These are phyloP conservation scores for Panicum hallii DNA, from an alignment of 202 grass and related monocot species.

Conservation along the genomic window DNA sequence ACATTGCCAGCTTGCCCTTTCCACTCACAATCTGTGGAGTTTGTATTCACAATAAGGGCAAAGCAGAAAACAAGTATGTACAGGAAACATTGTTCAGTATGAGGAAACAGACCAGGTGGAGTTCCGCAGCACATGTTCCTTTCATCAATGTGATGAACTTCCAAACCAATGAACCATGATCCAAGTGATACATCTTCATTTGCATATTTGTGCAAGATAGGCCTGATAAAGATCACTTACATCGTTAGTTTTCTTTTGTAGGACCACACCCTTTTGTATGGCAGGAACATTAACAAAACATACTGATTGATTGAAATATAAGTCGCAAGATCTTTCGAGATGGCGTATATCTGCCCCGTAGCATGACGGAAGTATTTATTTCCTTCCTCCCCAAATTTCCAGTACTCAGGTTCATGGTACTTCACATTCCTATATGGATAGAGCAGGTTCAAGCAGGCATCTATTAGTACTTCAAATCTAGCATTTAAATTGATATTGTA, in stretches of 20 bases:
- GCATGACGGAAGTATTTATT: constrained; percentile 95
- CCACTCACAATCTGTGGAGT: constrained; percentile 77
- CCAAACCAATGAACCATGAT: constrained; percentile 85
- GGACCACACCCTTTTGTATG: background rate
- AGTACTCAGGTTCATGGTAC: constrained; percentile 84
- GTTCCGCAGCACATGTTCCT: constrained; percentile 93
- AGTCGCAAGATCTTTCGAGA: constrained; percentile 89
- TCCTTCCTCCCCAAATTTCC: constrained; percentile 97
- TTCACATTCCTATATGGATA: constrained; percentile 74
- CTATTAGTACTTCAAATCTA: constrained; percentile 22
- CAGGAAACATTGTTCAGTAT: background rate
- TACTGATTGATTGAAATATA: constrained; percentile 94
- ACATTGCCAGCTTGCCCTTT: constrained; percentile 86
- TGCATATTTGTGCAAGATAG: constrained; percentile 91
- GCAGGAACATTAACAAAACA: constrained; percentile 33
- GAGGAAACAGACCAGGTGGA: constrained; percentile 65
- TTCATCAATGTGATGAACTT: constrained; percentile 90
- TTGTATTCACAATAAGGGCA: background rate
- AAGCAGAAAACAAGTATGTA: background rate
- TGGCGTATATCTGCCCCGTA: constrained; percentile 86
- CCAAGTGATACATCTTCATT: constrained; percentile 92
- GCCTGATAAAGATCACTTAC: constrained; percentile 56
- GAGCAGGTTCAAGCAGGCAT: constrained; percentile 22
- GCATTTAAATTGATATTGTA: constrained; percentile 34
- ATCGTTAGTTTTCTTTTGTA: constrained; percentile 28